These are phyloP conservation scores for Fusarium mangiferae DNA, from an alignment of 2,329 filamentous ascomycete genomes.

Conservation along the genomic window DNA sequence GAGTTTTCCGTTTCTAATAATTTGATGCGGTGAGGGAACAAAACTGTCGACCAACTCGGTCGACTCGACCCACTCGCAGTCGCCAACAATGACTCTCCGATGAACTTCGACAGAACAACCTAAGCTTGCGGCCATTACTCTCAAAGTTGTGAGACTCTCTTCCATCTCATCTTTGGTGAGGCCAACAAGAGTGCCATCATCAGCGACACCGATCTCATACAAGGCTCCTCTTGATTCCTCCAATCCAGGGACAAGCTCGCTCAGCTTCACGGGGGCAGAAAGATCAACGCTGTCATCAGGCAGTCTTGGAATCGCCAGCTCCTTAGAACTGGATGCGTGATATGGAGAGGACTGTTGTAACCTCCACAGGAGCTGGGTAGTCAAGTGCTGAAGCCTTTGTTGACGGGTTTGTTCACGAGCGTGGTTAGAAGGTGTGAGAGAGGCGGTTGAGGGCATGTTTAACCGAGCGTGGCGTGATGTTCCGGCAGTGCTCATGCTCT, in stretches of 20 bases:
- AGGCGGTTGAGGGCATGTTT: conserved; percentile 40
- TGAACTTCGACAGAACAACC: conserved; percentile 87
- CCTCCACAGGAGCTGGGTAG: conserved; percentile 94
- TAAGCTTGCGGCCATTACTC: conserved; percentile 90
- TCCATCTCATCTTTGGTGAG: conserved; percentile 91
- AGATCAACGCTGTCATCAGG: conserved; percentile 70
- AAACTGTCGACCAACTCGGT: conserved; percentile 45
- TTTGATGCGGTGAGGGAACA: conserved; percentile 33
- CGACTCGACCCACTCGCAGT: conserved; percentile 77
- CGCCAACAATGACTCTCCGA: conserved; percentile 84
- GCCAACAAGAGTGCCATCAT: conserved; percentile 91
- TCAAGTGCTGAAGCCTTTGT: conserved; percentile 87
- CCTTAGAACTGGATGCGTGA: conserved; percentile 81
- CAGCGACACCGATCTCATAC: conserved; percentile 96
- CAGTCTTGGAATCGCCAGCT: conserved; percentile 78
- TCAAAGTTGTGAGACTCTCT: conserved; percentile 86
- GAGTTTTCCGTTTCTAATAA: conserved; percentile 63
- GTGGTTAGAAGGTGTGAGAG: conserved; percentile 65
- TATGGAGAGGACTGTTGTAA: conserved; percentile 94
- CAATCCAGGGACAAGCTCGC: conserved; percentile 77
- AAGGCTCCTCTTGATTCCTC: conserved; percentile 93
- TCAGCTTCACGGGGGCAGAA: conserved; percentile 58
- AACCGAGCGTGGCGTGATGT: conserved; percentile 24
- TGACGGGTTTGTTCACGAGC: conserved; percentile 84
- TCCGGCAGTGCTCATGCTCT: conserved; percentile 71